Conservation (phyloP, 2,329 filamentous ascomycete genomes). For the Talaromyces albobiverticillius region DNA sequence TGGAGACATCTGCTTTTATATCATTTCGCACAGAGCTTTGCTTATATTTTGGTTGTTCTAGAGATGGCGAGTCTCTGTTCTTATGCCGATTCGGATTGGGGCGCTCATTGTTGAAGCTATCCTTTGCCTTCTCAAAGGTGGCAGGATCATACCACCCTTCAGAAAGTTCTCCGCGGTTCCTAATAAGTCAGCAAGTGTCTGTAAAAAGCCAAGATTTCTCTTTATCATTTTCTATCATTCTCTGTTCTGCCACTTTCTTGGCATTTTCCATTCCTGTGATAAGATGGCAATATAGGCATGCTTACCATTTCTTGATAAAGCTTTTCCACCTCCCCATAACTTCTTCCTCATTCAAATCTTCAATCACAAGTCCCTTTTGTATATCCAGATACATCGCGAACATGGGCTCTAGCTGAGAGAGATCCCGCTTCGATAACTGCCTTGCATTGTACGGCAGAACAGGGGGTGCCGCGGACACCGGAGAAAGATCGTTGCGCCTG, state of each 20-base stretch:
- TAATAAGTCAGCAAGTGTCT: slow-evolving; percentile 48
- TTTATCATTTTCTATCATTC: neutral
- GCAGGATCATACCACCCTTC: slow-evolving; percentile 91
- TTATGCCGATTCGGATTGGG: neutral
- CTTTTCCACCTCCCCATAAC: slow-evolving; percentile 86
- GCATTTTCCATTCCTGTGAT: neutral
- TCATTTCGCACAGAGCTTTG: slow-evolving; percentile 17
- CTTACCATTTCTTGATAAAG: slow-evolving; percentile 81
- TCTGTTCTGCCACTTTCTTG: neutral
- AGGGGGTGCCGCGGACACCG: slow-evolving; percentile 20
- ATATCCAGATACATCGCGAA: slow-evolving; percentile 84
- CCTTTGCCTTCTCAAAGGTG: slow-evolving; percentile 55
- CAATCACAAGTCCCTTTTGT: slow-evolving; percentile 73
- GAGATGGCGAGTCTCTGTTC: neutral
- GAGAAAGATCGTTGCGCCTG: slow-evolving; percentile 6
- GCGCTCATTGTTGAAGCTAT: slow-evolving; percentile 4
- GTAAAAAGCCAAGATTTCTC: neutral
- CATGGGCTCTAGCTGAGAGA: slow-evolving; percentile 64
- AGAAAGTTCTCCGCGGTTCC: slow-evolving; percentile 80
- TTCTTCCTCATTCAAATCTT: slow-evolving; percentile 71
- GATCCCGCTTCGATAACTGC: slow-evolving; percentile 66
- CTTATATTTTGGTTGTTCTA: slow-evolving; percentile 5
- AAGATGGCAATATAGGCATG: too few relatives aligned
- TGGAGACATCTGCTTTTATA: slow-evolving; percentile 5
- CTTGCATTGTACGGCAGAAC: slow-evolving; percentile 65